Evolutionary conservation across 2,329 filamentous ascomycete species (phyloP), one percentile per base, ranked within the genome.

Genomic region (Nigrograna mackinnonii): DNA sequence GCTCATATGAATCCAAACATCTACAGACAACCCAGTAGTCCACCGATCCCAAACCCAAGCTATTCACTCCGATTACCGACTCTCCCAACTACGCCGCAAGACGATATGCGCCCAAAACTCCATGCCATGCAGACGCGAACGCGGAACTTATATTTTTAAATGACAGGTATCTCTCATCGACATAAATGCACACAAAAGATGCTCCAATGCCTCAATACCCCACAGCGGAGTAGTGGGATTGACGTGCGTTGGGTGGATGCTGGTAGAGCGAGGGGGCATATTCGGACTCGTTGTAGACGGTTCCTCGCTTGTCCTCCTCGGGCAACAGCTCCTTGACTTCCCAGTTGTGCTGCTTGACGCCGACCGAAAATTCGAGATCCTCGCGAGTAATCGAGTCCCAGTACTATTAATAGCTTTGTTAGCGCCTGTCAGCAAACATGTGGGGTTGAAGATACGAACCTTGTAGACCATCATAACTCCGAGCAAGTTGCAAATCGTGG

Each of bases 401-500:
- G 77, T 95, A 99, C 91, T 94, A 44, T 48, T 44, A 42, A 49
- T 49, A 43, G 37, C 21, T 14, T 7, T 17, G 47, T 64, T 50
- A 62, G 58, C 44, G 30, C 21, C 22, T 19, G 37, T 7, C 11
- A 6, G 22, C 3, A 9, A 36, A 33, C 22, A 37, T 35, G 14
- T 14, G 31, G 31, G 16, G 7, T 33, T 33, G 16, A 16, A 16
- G 18, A n/a, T 11, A 41, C 74, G 49, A 70, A 85, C 90, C 86
- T 99, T 99, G 80, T 99, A 99, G 26, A 99, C 85, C 94, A 97
- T 99, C 94, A 99, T 99, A 47, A 99, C 92, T 11, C 85, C 90
- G 32, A 99, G 76, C 33, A 99, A 73, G 65, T 99, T 99, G 76
- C 91, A 94, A 41, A 92, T 85, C 0, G 92, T 96, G 4, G 91